phyloP scores from a whole-genome alignment of 495 filamentous ascomycete species.

The Filosporella fistucella region DNA sequence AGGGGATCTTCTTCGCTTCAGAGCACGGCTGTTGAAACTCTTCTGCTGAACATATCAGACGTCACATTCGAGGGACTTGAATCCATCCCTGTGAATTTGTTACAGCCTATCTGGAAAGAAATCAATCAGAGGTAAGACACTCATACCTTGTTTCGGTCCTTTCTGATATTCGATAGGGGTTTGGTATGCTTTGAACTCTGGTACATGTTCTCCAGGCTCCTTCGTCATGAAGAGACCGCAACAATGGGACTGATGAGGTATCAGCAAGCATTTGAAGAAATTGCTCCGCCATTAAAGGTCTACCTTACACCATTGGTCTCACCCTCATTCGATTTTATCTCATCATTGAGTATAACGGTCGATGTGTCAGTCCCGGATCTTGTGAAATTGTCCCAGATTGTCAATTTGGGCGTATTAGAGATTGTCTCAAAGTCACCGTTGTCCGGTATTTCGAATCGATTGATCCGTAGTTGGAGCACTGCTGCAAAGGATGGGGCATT shows the following conservation, averaged over 20 bases:
- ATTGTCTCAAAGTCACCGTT: background rate
- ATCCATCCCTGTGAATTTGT: constrained; percentile 4
- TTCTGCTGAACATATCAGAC: constrained; percentile 9
- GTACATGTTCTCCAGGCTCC: constrained; percentile 17
- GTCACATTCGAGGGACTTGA: constrained; percentile 5
- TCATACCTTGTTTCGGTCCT: background rate
- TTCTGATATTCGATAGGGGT: constrained; percentile 1
- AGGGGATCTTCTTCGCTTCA: constrained; percentile 16
- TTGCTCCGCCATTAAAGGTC: constrained; percentile 11
- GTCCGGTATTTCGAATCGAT: constrained; percentile 12
- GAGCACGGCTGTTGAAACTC: constrained; percentile 9
- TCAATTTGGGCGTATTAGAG: constrained; percentile 21
- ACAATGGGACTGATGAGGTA: constrained; percentile 9
- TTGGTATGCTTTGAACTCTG: constrained; percentile 18
- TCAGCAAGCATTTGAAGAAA: constrained; percentile 3
- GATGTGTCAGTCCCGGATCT: constrained; percentile 15
- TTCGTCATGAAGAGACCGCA: background rate
- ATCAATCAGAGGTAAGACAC: constrained; percentile 9
- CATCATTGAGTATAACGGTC: constrained; percentile 19
- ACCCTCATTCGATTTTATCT: constrained; percentile 18
- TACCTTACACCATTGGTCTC: constrained; percentile 21
- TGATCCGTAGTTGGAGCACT: constrained; percentile 19
- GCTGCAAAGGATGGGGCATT: constrained; percentile 18
- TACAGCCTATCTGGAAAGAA: constrained; percentile 11
- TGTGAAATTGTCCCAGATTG: constrained; percentile 18